Evolutionary conservation across 768 basidiomycete genomes (phyloP).

Genomic region (Tulasnella calospora): DNA sequence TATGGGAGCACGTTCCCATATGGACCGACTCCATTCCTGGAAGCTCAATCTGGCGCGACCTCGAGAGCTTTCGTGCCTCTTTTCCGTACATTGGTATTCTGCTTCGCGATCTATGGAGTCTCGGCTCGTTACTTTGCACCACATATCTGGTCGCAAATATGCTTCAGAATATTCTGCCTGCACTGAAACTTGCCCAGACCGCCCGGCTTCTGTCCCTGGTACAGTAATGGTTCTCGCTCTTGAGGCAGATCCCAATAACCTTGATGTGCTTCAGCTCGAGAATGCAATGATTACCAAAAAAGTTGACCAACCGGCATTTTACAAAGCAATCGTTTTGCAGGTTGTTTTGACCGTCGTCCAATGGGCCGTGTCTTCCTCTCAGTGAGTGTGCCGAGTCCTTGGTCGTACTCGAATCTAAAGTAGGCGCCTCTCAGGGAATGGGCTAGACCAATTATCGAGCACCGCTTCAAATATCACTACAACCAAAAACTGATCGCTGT

Average conservation of each 20-base stretch:
- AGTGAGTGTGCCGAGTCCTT: background rate
- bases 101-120: slow-evolving; percentile 10
- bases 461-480: background rate
- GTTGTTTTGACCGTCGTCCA: background rate
- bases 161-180: background rate
- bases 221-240: too few relatives aligned
- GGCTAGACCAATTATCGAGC: background rate
- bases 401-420: background rate
- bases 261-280: background rate
- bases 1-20: slow-evolving; percentile 5
- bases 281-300: slow-evolving; percentile 1
- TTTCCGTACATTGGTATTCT: background rate
- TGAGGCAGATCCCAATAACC: background rate
- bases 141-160: background rate
- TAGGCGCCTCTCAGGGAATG: background rate
- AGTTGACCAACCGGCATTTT: background rate
- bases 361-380: background rate
- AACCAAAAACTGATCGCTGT: background rate
- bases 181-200: slow-evolving; percentile 10
- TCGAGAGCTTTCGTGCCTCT: background rate
- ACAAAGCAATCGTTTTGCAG: background rate
- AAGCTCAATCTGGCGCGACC: background rate
- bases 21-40: slow-evolving; percentile 22
- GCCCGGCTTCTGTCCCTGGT: slow-evolving; percentile 10
- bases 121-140: slow-evolving; percentile 11